phyloP scores from a whole-genome alignment of 805 yeast genomes.

The Cyberlindnera meyerae region DNA sequence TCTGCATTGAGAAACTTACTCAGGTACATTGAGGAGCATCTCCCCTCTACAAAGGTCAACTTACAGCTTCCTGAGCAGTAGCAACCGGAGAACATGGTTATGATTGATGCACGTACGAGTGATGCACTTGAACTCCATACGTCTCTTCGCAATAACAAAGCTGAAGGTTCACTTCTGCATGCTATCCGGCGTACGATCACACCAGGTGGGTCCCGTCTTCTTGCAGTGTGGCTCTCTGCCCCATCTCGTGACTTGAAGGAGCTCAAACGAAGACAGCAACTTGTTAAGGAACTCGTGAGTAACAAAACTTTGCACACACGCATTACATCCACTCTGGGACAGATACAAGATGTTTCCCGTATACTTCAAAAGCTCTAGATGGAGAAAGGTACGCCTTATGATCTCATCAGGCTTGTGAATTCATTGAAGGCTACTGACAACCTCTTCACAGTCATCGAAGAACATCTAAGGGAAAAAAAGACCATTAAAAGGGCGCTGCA shows the following conservation, averaged over 20 bases:
- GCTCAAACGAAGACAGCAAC: constrained; percentile 50
- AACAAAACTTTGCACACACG: constrained; percentile 27
- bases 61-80: constrained; percentile 65
- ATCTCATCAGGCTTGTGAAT: constrained; percentile 39
- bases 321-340: constrained; percentile 34
- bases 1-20: constrained; percentile 60
- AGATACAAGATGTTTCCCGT: constrained; percentile 53
- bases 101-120: constrained; percentile 75
- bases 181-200: constrained; percentile 73
- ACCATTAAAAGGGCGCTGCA: too few species aligned
- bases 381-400: constrained; percentile 40
- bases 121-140: constrained; percentile 68
- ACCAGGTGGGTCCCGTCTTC: constrained; percentile 72
- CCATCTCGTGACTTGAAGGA: constrained; percentile 63
- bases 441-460: constrained; percentile 21
- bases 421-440: constrained; percentile 34
- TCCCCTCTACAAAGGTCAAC: constrained; percentile 62
- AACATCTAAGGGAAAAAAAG: too few species aligned
- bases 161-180: constrained; percentile 67
- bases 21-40: constrained; percentile 64
- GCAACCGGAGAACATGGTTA: constrained; percentile 49
- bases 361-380: constrained; percentile 55
- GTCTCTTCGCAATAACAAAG: constrained; percentile 51
- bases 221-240: constrained; percentile 76
- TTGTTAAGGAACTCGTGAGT: constrained; percentile 40